These are phyloP conservation scores for Fusarium mundagurra DNA, from an alignment of 2,329 filamentous ascomycete genomes.

Conservation along the genomic window DNA sequence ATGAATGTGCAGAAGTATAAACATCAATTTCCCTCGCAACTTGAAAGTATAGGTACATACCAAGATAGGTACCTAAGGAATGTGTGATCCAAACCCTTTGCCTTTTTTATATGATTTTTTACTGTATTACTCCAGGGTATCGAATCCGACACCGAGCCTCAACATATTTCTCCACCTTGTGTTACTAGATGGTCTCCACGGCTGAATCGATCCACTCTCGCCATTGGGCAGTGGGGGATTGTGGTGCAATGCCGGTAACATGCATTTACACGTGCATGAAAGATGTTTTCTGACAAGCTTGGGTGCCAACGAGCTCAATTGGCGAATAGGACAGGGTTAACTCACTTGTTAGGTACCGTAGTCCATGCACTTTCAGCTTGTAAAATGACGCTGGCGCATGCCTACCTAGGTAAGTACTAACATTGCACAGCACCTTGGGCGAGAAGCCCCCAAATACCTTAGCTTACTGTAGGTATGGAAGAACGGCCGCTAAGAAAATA, in stretches of 20 bases:
- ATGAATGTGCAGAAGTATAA: background rate
- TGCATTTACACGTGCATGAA: constrained; percentile 8
- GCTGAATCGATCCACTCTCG: background rate
- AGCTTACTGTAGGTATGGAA: background rate
- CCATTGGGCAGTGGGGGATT: background rate
- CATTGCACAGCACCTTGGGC: background rate
- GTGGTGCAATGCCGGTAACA: background rate
- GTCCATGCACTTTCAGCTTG: background rate
- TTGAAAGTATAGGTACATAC: background rate
- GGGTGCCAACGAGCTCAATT: background rate
- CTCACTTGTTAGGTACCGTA: background rate
- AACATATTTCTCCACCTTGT: constrained; percentile 9
- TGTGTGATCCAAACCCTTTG: background rate
- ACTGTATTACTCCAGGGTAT: background rate
- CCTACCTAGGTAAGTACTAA: background rate
- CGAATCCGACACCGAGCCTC: constrained; percentile 19
- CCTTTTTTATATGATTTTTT: background rate
- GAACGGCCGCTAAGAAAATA: constrained; percentile 27
- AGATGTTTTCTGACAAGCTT: background rate
- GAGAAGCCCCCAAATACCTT: background rate
- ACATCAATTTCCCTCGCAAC: background rate
- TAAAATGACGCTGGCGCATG: background rate
- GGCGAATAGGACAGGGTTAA: background rate
- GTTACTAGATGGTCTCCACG: background rate
- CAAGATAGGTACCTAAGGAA: too few species aligned